phyloP scores from a whole-genome alignment of 2,329 filamentous ascomycete species.

The Curvularia spicifera region DNA sequence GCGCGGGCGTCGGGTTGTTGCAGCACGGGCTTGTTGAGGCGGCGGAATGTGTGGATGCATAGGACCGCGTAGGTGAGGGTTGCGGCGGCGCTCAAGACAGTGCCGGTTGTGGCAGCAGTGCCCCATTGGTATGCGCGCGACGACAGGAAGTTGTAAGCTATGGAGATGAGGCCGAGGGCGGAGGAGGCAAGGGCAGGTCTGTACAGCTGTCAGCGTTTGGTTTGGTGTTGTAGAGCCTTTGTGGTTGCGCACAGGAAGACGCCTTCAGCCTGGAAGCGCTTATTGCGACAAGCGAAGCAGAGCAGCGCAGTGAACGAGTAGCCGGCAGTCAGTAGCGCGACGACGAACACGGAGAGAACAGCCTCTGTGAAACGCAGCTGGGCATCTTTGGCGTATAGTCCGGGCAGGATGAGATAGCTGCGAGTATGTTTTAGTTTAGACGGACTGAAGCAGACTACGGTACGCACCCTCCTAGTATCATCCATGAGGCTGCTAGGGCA shows the following conservation, averaged over 20 bases:
- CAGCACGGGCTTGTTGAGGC: slow-evolving; percentile 45
- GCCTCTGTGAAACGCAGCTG: slow-evolving; percentile 50
- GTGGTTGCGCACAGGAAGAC: slow-evolving; percentile 52
- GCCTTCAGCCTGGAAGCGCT: slow-evolving; percentile 56
- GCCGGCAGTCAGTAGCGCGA: slow-evolving; percentile 56
- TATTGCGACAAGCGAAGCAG: slow-evolving; percentile 55
- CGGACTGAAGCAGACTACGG: background rate
- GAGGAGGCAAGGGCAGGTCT: slow-evolving; percentile 54
- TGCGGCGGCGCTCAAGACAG: slow-evolving; percentile 49
- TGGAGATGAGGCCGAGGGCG: slow-evolving; percentile 55
- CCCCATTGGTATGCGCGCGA: slow-evolving; percentile 52
- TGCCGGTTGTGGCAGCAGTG: slow-evolving; percentile 52
- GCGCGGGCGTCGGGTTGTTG: slow-evolving; percentile 22
- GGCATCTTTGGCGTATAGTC: slow-evolving; percentile 52
- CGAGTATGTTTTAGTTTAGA: slow-evolving; percentile 16
- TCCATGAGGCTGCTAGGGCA: slow-evolving; percentile 53
- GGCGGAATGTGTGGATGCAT: slow-evolving; percentile 53
- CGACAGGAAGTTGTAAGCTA: slow-evolving; percentile 57
- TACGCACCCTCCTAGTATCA: slow-evolving; percentile 57
- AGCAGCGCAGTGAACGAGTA: slow-evolving; percentile 57
- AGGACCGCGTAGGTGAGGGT: slow-evolving; percentile 53
- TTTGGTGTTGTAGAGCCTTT: background rate
- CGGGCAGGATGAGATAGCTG: slow-evolving; percentile 58
- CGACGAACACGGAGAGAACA: slow-evolving; percentile 54
- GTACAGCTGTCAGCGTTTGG: slow-evolving; percentile 21